Evolutionary conservation across 2,329 filamentous ascomycete genomes (phyloP), one percentile per base, ranked within the genome.

Genomic region (Phoma sp.): DNA sequence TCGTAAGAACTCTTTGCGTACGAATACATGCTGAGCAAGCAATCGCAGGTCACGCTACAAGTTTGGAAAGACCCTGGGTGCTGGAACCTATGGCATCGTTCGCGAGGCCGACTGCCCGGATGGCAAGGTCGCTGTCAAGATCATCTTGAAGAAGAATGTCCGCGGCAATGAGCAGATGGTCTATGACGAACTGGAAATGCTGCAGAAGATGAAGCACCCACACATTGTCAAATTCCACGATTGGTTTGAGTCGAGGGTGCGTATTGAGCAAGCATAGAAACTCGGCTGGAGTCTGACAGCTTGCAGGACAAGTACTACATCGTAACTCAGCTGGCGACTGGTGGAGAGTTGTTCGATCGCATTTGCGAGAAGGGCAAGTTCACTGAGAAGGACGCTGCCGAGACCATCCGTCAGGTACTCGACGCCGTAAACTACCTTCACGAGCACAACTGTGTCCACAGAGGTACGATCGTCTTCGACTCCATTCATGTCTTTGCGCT

Each of bases 71-170:
- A 98, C 93, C 23, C 85, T 99, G 55, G 95, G 95, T 71, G 95
- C 95, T 58, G 95, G 95, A 67, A 99, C 95, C 68, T 99, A 99
- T 82, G 95, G 95, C 71, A 96, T 99, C 70, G 95, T 99, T 70
- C 87, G 95, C 68, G 95, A 99, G 79, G 95, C 95, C 57, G 92
- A 97, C 58, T 85, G 90, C 65, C 86, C 89, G 37, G 83, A 84
- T 18, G 91, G 91, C 75, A 89, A 96, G 82, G 93, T 96, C 57
- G 95, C 95, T 36, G 86, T 99, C 77, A 99, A 99, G 83, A 98
- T 99, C 75, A 99, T 99, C 76, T 82, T 98, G 71, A 99, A 99
- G 85, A 97, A 96, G 82, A 98, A 96, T 78, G 93, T 99, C 74
- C 96, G 93, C 76, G 93, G 93, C 62, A 98, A 98, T 69, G 95